These are phyloP conservation scores for Saccharomyces uvarum DNA, from an alignment of 1,139 yeast species.

Conservation along the genomic window DNA sequence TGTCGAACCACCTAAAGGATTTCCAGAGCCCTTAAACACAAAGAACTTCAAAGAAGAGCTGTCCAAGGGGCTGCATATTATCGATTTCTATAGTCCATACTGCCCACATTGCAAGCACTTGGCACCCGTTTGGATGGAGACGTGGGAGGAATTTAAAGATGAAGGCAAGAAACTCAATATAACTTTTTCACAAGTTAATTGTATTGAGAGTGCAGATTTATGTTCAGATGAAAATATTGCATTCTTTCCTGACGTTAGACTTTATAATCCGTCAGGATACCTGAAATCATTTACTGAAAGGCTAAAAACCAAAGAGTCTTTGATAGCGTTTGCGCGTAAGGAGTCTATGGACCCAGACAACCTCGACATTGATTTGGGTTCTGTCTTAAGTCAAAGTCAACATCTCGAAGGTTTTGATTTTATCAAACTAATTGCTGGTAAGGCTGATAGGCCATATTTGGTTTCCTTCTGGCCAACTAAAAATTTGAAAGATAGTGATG, in stretches of 20 bases:
- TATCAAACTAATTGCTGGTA: slow-evolving; percentile 41
- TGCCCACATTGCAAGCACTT: slow-evolving; percentile 62
- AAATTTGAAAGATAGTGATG: slow-evolving; percentile 34
- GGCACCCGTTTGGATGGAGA: slow-evolving; percentile 58
- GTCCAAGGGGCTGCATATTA: slow-evolving; percentile 44
- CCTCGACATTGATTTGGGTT: slow-evolving; percentile 25
- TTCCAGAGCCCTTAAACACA: slow-evolving; percentile 31
- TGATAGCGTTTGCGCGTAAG: slow-evolving; percentile 47
- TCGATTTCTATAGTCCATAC: slow-evolving; percentile 64
- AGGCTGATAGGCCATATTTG: slow-evolving; percentile 41
- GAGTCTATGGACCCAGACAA: slow-evolving; percentile 42
- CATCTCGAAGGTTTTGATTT: slow-evolving; percentile 20
- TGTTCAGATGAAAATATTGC: slow-evolving; percentile 53
- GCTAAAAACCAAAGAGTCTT: slow-evolving; percentile 41
- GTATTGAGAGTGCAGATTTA: slow-evolving; percentile 64
- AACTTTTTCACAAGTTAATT: slow-evolving; percentile 61
- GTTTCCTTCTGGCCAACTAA: slow-evolving; percentile 60
- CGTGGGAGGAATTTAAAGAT: slow-evolving; percentile 41
- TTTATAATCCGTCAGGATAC: slow-evolving; percentile 49
- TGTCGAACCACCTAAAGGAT: slow-evolving; percentile 9
- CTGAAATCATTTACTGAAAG: slow-evolving; percentile 40
- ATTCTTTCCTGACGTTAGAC: slow-evolving; percentile 51
- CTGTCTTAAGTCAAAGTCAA: slow-evolving; percentile 19
- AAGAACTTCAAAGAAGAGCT: slow-evolving; percentile 40
- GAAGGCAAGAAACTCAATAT: slow-evolving; percentile 39